Evolutionary conservation across 2,329 filamentous ascomycete genomes (phyloP), one percentile per base, ranked within the genome.

Genomic region (Epichloe amarillans): DNA sequence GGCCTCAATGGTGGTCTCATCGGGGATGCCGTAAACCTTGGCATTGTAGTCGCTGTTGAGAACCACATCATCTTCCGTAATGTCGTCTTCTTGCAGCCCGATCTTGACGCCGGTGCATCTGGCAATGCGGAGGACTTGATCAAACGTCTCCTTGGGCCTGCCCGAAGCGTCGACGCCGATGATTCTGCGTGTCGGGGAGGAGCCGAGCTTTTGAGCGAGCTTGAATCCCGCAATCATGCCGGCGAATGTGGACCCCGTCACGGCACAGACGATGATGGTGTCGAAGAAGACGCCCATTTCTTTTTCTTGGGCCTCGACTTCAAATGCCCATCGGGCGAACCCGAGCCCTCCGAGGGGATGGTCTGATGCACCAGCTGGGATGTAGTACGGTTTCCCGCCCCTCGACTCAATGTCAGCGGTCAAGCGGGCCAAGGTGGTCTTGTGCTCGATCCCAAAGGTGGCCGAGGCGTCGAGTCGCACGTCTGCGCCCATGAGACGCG

Each of bases 221-320:
- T 84, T 85, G 64, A 86, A 86, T 0, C 84, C 84, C 0, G 83
- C 83, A 8, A 88, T 72, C 72, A 88, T 84, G 8, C 84, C 84
- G 0, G 79, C 84, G 61, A 85, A 74, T 1, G 84, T 87, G 5
- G 76, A 81, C 4, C 84, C 84, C 0, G 83, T 86, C 2, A 86
- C 84, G 17, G 80, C 81, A 61, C 83, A 86, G 8, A 85, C 83
- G 50, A 87, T 66, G 7, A 87, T 60, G 1, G 76, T 81, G 58
- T 84, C 80, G 62, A 85, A 87, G 63, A 83, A 83, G 11, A 84
- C 60, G 0, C 79, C 80, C 26, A 79, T 56, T 55, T 75, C 69
- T 54, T 69, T 66, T 65, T 87, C 83, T 64, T 87, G 83, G 54
- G 72, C 69, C 45, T 71, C 71, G 0, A 88, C 79, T 64, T 87